Evolutionary conservation across 345 rosid species (phyloP).

Genomic region (Moricandia moricandioides): DNA sequence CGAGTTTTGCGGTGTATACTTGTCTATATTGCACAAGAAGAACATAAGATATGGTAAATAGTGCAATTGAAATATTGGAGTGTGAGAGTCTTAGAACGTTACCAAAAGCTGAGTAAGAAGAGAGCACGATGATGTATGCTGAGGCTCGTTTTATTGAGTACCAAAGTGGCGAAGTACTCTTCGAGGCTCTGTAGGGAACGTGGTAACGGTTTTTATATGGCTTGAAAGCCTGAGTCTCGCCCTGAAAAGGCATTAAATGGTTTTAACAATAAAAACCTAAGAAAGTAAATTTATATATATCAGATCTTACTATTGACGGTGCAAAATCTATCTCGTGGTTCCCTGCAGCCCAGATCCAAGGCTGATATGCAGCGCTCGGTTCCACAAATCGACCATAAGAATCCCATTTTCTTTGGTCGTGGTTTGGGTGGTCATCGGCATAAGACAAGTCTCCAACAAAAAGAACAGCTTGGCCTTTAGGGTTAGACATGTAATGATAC

Average conservation of each 20-base stretch:
- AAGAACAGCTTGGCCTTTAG: constrained; percentile 48
- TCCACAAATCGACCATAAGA: constrained; percentile 47
- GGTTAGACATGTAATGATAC: constrained; percentile 43
- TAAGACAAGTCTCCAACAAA: constrained; percentile 51
- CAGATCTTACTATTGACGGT: constrained; percentile 34
- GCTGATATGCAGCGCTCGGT: constrained; percentile 45
- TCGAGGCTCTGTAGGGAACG: constrained; percentile 41
- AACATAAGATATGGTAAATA: neutral
- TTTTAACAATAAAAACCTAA: neutral
- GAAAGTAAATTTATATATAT: neutral
- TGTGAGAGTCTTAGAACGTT: neutral
- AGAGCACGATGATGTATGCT: constrained; percentile 43
- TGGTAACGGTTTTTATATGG: constrained; percentile 38
- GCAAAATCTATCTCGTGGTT: constrained; percentile 47
- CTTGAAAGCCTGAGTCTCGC: constrained; percentile 42
- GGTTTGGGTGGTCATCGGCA: constrained; percentile 44
- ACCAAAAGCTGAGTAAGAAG: constrained; percentile 52
- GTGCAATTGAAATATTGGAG: neutral
- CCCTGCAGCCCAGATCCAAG: constrained; percentile 51
- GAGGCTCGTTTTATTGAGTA: constrained; percentile 50
- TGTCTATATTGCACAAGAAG: constrained; percentile 12
- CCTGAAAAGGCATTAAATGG: constrained; percentile 22
- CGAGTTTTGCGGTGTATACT: constrained; percentile 40
- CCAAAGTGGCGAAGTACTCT: constrained; percentile 48
- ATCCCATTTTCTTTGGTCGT: constrained; percentile 51